phyloP scores from a whole-genome alignment of 1,284 basidiomycete genomes.

The Ganoderma lingzhi region DNA sequence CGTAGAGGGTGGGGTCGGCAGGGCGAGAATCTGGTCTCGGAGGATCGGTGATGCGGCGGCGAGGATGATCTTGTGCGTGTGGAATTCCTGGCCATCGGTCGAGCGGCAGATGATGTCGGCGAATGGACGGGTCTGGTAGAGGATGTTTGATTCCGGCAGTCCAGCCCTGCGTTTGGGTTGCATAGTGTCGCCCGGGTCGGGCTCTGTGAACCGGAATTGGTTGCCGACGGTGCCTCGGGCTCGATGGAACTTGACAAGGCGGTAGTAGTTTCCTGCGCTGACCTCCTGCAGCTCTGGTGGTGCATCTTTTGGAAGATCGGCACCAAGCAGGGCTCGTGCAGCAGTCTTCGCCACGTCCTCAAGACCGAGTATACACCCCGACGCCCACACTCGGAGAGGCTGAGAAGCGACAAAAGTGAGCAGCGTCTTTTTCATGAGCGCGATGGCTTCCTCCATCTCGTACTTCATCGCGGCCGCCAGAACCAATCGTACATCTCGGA shows the following conservation, averaged over 20 bases:
- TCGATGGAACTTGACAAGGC: constrained; percentile 26
- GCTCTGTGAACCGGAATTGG: constrained; percentile 19
- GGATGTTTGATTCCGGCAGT: background rate
- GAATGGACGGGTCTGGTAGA: constrained; percentile 14
- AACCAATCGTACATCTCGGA: constrained; percentile 19
- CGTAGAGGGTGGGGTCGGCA: background rate
- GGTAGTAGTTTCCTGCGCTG: constrained; percentile 26
- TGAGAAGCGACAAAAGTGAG: constrained; percentile 8
- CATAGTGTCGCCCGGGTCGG: constrained; percentile 6
- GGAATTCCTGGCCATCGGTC: constrained; percentile 10
- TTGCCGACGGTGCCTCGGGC: constrained; percentile 9
- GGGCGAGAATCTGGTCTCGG: constrained; percentile 6
- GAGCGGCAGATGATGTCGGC: constrained; percentile 23
- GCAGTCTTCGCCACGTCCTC: constrained; percentile 12
- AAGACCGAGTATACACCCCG: constrained; percentile 12
- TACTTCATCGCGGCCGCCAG: constrained; percentile 35
- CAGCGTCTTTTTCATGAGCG: constrained; percentile 18
- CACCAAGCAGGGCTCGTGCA: constrained; percentile 5
- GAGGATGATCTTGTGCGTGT: constrained; percentile 20
- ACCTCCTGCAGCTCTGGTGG: constrained; percentile 23
- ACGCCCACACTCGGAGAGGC: constrained; percentile 20
- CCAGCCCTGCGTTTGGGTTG: background rate
- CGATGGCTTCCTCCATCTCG: constrained; percentile 29
- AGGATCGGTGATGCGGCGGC: constrained; percentile 16
- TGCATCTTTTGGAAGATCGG: constrained; percentile 7